phyloP scores from a whole-genome alignment of 1,284 basidiomycete genomes.

The Leccinum pachyderme region DNA sequence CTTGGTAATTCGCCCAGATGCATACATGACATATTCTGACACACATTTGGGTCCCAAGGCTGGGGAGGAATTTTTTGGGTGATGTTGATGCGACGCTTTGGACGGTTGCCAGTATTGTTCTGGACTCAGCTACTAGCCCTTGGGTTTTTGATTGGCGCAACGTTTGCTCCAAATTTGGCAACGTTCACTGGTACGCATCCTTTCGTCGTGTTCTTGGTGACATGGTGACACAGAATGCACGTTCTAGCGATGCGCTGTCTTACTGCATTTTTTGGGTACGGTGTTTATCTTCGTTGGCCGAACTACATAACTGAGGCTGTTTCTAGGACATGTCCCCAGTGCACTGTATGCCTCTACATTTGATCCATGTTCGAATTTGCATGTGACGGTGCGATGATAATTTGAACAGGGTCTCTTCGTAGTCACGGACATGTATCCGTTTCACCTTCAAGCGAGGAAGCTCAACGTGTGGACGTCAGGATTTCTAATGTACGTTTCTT shows the following conservation, averaged over 20 bases:
- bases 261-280: conserved; percentile 66
- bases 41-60: conserved; percentile 30
- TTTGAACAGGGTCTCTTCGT: conserved; percentile 55
- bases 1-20: conserved; percentile 34
- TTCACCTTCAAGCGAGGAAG: conserved; percentile 74
- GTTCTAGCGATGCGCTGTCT: conserved; percentile 64
- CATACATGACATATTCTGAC: conserved; percentile 5
- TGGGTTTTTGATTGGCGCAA: conserved; percentile 49
- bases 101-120: conserved; percentile 58
- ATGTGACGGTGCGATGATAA: not conserved
- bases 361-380: not conserved
- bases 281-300: not conserved
- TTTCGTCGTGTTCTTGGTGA: not conserved
- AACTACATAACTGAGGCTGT: conserved; percentile 5
- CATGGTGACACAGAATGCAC: not conserved
- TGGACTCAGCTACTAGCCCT: conserved; percentile 54
- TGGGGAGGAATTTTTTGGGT: conserved; percentile 55
- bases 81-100: conserved; percentile 52
- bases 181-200: conserved; percentile 42
- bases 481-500: conserved; percentile 56
- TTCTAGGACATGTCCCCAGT: conserved; percentile 61
- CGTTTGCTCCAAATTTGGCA: conserved; percentile 49
- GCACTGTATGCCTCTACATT: conserved; percentile 48
- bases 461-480: conserved; percentile 74
- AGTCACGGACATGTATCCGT: conserved; percentile 69